Evolutionary conservation across 305 asterid genomes (phyloP).

Genomic region (Fraxinus paxiana): DNA sequence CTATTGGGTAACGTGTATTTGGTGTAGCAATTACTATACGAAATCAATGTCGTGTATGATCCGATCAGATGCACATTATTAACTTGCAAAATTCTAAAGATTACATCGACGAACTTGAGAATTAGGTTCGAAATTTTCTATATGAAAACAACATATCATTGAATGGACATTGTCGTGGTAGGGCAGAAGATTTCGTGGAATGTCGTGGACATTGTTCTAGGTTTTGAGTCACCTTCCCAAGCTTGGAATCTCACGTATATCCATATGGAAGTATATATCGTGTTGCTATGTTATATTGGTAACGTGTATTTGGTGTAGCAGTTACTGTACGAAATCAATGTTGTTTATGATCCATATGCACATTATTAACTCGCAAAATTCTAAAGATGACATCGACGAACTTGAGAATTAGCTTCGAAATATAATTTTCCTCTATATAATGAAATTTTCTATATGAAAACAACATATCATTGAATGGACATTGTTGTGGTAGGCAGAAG

Average conservation of each 20-base stretch:
- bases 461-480: not conserved
- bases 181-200: too few species aligned
- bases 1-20: not conserved
- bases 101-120: too few species aligned
- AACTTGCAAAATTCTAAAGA: too few species aligned
- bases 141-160: too few species aligned
- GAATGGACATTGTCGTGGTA: too few species aligned
- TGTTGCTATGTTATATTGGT: not conserved
- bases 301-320: not conserved
- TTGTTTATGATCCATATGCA: not conserved
- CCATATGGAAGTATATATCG: not conserved
- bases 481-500: slow-evolving; percentile 9
- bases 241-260: not conserved
- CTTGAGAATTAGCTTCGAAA: not conserved
- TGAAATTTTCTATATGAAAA: not conserved
- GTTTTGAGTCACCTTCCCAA: not conserved
- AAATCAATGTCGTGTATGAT: too few species aligned
- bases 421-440: too few species aligned
- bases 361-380: not conserved
- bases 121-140: too few species aligned
- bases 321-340: not conserved
- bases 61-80: too few species aligned
- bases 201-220: not conserved
- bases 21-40: too few species aligned
- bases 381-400: not conserved